Evolutionary conservation across 768 basidiomycete genomes (phyloP).

Genomic region (Mycena vitilis): DNA sequence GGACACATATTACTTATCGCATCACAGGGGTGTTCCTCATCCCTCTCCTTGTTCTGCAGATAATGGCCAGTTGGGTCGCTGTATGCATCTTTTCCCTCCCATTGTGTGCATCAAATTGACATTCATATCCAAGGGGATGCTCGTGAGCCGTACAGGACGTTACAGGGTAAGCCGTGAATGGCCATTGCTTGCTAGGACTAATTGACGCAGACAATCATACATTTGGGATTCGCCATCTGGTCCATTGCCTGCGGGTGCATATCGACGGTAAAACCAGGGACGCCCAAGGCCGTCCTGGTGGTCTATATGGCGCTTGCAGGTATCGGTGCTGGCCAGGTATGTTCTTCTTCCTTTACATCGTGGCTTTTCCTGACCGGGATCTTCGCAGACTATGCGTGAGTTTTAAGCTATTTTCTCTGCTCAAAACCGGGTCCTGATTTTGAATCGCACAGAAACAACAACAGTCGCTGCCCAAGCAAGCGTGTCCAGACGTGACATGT

Average conservation of each 20-base stretch:
- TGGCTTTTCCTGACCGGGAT: neutral
- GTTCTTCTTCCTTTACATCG: slow-evolving; percentile 34
- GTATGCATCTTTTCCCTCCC: slow-evolving; percentile 46
- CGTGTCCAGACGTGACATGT: slow-evolving; percentile 78
- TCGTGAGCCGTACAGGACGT: slow-evolving; percentile 72
- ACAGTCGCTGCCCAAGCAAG: slow-evolving; percentile 81
- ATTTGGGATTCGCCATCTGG: slow-evolving; percentile 75
- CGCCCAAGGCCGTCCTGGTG: slow-evolving; percentile 62
- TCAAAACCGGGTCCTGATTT: neutral
- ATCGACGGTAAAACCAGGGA: slow-evolving; percentile 67
- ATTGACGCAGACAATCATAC: slow-evolving; percentile 60
- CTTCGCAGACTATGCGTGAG: slow-evolving; percentile 55
- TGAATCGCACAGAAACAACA: slow-evolving; percentile 56
- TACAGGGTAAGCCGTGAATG: slow-evolving; percentile 57
- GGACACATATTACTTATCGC: neutral
- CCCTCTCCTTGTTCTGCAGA: slow-evolving; percentile 75
- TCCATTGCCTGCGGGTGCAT: slow-evolving; percentile 76
- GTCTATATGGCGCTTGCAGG: slow-evolving; percentile 72
- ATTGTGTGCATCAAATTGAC: neutral
- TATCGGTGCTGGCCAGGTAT: slow-evolving; percentile 68
- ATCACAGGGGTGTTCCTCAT: slow-evolving; percentile 68
- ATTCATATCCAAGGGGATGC: slow-evolving; percentile 58
- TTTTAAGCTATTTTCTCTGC: neutral
- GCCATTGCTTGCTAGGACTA: neutral
- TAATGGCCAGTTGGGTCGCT: slow-evolving; percentile 64